Evolutionary conservation across 495 filamentous ascomycete genomes (phyloP), one percentile per base, ranked within the genome.

Genomic region (Penicillium coffeae): DNA sequence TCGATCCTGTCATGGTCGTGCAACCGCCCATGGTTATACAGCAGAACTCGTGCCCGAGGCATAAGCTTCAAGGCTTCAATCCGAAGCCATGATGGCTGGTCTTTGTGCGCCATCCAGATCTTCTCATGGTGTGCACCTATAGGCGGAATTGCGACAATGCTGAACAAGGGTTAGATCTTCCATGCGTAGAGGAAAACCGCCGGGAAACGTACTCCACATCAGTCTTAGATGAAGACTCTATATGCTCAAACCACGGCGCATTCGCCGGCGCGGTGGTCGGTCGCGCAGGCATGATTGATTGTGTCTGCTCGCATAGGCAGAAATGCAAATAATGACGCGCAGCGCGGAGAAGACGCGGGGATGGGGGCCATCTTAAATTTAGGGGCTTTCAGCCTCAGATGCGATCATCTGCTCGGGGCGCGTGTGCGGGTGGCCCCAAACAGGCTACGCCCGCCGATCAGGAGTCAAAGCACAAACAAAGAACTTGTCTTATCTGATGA

Each of bases 11-110:
- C 72, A 0, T 66, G 69, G 8, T 79, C 74, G 2, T 51, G 50
- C 3, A 79, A 38, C 18, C 69, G 58, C 3, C 80, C 79, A 52
- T 84, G 79, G 48, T 70, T 73, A 47, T 81, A 78, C 12, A 84
- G 54, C 55, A 82, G 55, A 12, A 84, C 73, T 6, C 80, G 69
- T 5, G 78, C 79, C 45, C 60, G 50, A 12, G 60, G 60, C n/a
- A 73, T 57, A 36, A 50, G 38, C 16, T 59, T 44, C 5, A 56
- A 44, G 14, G 64, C 41, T 18, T 62, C 64, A 6, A 59, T 52
- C 3, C 46, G 50, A 13, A 65, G 59, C 66, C 66, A 70, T 21
- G 62, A 43, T 18, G 44, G 51, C 3, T 52, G 42, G 6, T 47
- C 47, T 5, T 49, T 54, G 7, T 52, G 58, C 9, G 43, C 55